Conservation (phyloP, 2,329 filamentous ascomycete species). For the Rutstroemia sp. region DNA sequence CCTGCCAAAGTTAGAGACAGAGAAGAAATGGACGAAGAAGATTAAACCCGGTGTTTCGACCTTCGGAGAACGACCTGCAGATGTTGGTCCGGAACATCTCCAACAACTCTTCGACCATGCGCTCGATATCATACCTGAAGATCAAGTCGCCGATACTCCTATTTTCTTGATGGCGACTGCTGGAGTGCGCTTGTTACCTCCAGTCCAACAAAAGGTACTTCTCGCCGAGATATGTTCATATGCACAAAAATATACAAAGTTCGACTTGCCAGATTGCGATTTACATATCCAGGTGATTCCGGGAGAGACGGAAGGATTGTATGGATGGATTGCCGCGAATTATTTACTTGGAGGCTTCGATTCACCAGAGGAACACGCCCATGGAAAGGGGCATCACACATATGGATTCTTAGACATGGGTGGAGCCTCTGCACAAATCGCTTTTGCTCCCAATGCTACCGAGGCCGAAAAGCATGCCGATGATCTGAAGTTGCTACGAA, state of each 20-base stretch:
- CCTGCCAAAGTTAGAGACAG: constrained; percentile 74
- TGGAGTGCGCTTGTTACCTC: constrained; percentile 80
- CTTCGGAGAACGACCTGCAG: constrained; percentile 69
- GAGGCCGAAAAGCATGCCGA: constrained; percentile 85
- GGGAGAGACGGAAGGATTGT: constrained; percentile 90
- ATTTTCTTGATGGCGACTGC: constrained; percentile 94
- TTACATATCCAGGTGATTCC: constrained; percentile 90
- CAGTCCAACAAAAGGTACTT: constrained; percentile 63
- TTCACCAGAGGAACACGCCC: constrained; percentile 61
- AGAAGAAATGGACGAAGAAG: constrained; percentile 87
- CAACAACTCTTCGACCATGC: constrained; percentile 76
- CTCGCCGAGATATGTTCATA: constrained; percentile 77
- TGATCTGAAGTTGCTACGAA: constrained; percentile 76
- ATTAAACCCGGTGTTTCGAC: constrained; percentile 89
- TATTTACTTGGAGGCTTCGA: constrained; percentile 92
- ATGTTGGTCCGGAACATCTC: constrained; percentile 77
- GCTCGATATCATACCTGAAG: constrained; percentile 64
- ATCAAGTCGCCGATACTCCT: constrained; percentile 76
- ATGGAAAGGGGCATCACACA: constrained; percentile 84
- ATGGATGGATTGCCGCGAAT: constrained; percentile 96
- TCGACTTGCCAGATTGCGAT: constrained; percentile 82
- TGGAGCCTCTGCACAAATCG: constrained; percentile 93
- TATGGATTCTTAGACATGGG: constrained; percentile 99
- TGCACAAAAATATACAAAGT: constrained; percentile 66
- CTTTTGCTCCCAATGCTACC: constrained; percentile 89